Evolutionary conservation across 345 rosid genomes (phyloP), one percentile per base, ranked within the genome.

Genomic region (Microthlaspi erraticum): DNA sequence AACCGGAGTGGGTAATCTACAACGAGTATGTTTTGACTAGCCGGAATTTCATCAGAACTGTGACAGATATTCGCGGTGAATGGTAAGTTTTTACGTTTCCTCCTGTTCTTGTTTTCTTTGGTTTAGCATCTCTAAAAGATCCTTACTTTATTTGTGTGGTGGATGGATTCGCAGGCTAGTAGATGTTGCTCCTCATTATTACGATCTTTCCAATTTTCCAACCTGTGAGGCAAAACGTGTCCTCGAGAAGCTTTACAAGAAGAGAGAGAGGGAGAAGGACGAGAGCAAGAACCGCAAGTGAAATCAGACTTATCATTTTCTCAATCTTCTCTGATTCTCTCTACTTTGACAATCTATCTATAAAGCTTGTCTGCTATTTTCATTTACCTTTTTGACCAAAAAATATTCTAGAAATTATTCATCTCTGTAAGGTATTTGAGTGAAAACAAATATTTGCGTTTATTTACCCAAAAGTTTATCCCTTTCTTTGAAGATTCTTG

Each of bases 1-100:
- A 95, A 81, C 98, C 99, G 6, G 97, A 92, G 77, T 95, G 99
- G 99, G 99, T 92, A 13, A 86, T 95, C 41, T 91, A 94, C 79
- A 89, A 88, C 13, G 99, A 94, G 66, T 89, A 92, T 45, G 99
- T 94, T 51, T 78, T 88, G 45, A 89, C 99, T 55, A 91, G 84
- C 74, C 76, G 96, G 82, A 94, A 89, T 78, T 92, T 87, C 66
- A 94, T 94, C 23, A 89, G 98, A 7, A 94, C 98, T 10, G 98
- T 92, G 69, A 85, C 91, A 19, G 98, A 92, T 74, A 81, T 94
- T 48, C 98, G 96, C 12, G 98, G 98, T 52, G 99, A 95, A 81
- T 91, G 98, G 99, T 88, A 67, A 73, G 83, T 83, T 12, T 36
- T 66, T 10, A 16, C 19, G n/a, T 71, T 12, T 29, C 71, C n/a